phyloP scores from a whole-genome alignment of 805 yeast genomes.

The Jamesozyma rosinii region DNA sequence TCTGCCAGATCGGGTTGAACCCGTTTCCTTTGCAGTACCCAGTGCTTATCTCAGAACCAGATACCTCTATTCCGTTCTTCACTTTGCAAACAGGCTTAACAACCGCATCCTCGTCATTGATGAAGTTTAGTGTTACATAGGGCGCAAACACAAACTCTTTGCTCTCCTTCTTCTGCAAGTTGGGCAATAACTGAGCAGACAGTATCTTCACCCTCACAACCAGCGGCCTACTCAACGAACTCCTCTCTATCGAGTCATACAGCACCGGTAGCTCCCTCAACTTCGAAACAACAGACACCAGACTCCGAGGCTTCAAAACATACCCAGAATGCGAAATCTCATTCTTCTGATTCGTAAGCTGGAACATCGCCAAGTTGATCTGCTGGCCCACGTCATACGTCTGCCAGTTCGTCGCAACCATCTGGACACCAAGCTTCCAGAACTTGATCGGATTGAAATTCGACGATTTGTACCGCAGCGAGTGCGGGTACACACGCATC shows the following conservation, averaged over 20 bases:
- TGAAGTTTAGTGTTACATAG: constrained; percentile 18
- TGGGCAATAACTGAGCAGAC: constrained; percentile 82
- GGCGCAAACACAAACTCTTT: constrained; percentile 16
- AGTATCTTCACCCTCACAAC: constrained; percentile 40
- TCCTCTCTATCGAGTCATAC: constrained; percentile 11
- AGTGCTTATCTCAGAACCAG: constrained; percentile 18
- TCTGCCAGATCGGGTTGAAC: constrained; percentile 79
- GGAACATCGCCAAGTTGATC: constrained; percentile 74
- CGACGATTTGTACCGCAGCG: constrained; percentile 62
- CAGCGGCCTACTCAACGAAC: constrained; percentile 4
- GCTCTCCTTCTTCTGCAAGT: constrained; percentile 43
- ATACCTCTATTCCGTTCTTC: constrained; percentile 16
- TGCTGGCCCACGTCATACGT: constrained; percentile 85
- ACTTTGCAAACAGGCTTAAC: constrained; percentile 14
- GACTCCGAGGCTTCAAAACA: constrained; percentile 56
- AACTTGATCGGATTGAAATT: constrained; percentile 72
- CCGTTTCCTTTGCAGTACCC: constrained; percentile 54
- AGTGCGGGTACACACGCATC: constrained; percentile 84
- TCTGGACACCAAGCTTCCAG: constrained; percentile 83
- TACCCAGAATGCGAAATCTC: constrained; percentile 48
- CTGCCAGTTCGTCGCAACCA: constrained; percentile 98
- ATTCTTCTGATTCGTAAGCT: constrained; percentile 36
- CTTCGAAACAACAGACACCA: constrained; percentile 29
- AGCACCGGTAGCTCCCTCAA: constrained; percentile 20
- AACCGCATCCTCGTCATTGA: constrained; percentile 10